Evolutionary conservation across 305 asterid genomes (phyloP), one percentile per base, ranked within the genome.

Genomic region (Fraxinus platypoda): DNA sequence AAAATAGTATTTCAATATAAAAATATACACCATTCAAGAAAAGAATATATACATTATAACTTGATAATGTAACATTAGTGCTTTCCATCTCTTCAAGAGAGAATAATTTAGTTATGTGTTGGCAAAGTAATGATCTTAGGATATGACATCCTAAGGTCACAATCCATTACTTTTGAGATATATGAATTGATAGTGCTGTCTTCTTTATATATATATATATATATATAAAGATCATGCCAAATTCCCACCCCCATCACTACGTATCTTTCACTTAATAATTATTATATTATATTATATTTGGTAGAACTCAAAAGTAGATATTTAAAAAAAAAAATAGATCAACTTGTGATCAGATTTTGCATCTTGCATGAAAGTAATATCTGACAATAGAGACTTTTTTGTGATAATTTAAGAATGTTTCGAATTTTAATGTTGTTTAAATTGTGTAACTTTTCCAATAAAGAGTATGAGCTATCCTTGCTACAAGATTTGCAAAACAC

Each of bases 61-160:
- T 75, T 74, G 78, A 78, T 78, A 75, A 74, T 73, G 35, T 46
- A 81, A 85, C 76, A 86, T 3, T 78, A 89, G 90, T 91, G 93
- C 86, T 83, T 81, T 62, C 86, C 52, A 78, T 84, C 85, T 87
- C 87, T 87, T 87, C 78, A 81, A 76, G 84, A 80, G 83, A 87
- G 54, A 87, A 91, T 85, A 80, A 86, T 83, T 54, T 80, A 35
- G 15, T 54, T 84, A 38, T 21, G 31, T 84, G 46, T 38, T 79
- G 75, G 76, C 78, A 78, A 87, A 64, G 70, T 78, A 81, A 57
- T 89, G 31, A 78, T 87, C 49, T 38, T 84, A 76, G 90, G 73
- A 66, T 26, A 91, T 89, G 86, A 88, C 87, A 90, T 87, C 92
- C 88, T 74, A 59, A 82, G 68, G 88, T 87, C 90, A 84, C 89